A percentile compares a stretch with the other conserved stretches of the same genome.
Evolutionary conservation across 2,329 filamentous ascomycete genomes (phyloP).

Genomic region (Paecilomyces fulvus): DNA sequence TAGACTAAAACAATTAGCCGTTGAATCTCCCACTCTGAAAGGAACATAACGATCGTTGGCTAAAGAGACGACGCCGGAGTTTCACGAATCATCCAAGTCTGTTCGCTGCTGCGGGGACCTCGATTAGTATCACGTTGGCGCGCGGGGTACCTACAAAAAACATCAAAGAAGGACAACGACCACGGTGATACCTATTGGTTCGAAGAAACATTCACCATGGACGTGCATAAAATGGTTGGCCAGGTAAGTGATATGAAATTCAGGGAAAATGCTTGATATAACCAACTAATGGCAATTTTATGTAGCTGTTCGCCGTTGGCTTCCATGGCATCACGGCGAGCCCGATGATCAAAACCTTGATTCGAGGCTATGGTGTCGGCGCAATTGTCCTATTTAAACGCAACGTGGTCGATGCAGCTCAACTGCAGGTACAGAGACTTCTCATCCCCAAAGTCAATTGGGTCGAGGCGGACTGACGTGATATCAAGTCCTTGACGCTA

Average conservation of each 20-base stretch:
- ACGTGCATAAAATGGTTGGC: slow-evolving; percentile 23
- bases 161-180: not conserved
- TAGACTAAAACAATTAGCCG: not conserved
- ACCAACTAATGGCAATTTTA: slow-evolving; percentile 2
- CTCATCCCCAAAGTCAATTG: not conserved
- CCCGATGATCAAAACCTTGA: slow-evolving; percentile 35
- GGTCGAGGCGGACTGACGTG: not conserved
- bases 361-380: slow-evolving; percentile 34
- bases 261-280: not conserved
- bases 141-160: not conserved
- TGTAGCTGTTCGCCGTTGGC: slow-evolving; percentile 40
- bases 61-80: not conserved
- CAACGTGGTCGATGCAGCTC: slow-evolving; percentile 30
- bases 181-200: not conserved
- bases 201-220: not conserved
- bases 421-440: slow-evolving; percentile 23
- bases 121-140: not conserved
- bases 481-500: slow-evolving; percentile 17
- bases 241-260: slow-evolving; percentile 17
- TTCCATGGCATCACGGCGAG: slow-evolving; percentile 33
- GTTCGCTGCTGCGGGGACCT: not conserved
- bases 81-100: not conserved
- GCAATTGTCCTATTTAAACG: slow-evolving; percentile 35
- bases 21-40: not conserved
- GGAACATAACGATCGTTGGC: not conserved